These are phyloP conservation scores for Trifolium pratense DNA, from an alignment of 306 rosid genomes.

Conservation along the genomic window DNA sequence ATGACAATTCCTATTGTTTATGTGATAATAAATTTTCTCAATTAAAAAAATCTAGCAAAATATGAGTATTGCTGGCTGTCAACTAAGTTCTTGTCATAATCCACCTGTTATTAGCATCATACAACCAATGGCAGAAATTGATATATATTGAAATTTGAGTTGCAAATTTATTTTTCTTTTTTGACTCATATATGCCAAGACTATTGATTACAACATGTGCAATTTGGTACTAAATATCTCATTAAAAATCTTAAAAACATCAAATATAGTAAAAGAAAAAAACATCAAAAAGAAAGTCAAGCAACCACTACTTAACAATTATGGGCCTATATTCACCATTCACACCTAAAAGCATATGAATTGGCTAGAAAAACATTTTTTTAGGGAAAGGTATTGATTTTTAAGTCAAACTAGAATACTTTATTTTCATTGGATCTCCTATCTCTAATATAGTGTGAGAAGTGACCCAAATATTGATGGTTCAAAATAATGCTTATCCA, in stretches of 20 bases:
- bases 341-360: slow-evolving; percentile 9
- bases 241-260: not conserved
- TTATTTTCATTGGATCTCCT: slow-evolving; percentile 14
- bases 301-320: not conserved
- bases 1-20: not conserved
- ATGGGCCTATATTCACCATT: not conserved
- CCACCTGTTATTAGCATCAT: slow-evolving; percentile 26
- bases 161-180: slow-evolving; percentile 36
- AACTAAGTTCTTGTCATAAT: slow-evolving; percentile 19
- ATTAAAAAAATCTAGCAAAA: not conserved
- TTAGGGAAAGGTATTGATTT: not conserved
- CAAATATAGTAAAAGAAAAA: slow-evolving; percentile 7
- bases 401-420: slow-evolving; percentile 9
- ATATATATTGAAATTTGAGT: not conserved
- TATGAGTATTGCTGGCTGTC: slow-evolving; percentile 13
- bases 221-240: slow-evolving; percentile 10
- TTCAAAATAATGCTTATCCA: slow-evolving; percentile 17
- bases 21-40: not conserved
- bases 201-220: slow-evolving; percentile 28
- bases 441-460: not conserved
- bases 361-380: slow-evolving; percentile 6
- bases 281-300: slow-evolving; percentile 6
- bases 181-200: slow-evolving; percentile 15
- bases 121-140: slow-evolving; percentile 31
- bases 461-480: slow-evolving; percentile 19